phyloP scores from a whole-genome alignment of 129 eudicot species.

The Arctium minus region DNA sequence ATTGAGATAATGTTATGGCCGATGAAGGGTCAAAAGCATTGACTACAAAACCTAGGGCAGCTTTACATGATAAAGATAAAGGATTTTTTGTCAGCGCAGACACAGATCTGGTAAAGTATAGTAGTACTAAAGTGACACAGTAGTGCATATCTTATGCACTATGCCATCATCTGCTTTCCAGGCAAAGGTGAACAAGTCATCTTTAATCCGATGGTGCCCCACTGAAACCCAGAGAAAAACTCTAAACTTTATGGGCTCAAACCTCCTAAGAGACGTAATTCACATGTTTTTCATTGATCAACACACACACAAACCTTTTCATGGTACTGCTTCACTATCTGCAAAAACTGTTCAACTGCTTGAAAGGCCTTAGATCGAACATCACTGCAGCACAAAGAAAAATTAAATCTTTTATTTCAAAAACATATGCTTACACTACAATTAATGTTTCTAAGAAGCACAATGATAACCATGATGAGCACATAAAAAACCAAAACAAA shows the following conservation, averaged over 20 bases:
- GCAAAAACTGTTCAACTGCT: slow-evolving; percentile 91
- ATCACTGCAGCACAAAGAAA: slow-evolving; percentile 48
- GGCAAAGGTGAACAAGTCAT: too few relatives aligned
- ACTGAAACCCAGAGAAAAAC: neutral
- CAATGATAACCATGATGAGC: neutral
- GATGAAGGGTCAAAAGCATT: too few relatives aligned
- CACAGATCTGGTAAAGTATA: too few relatives aligned
- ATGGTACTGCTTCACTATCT: slow-evolving; percentile 72
- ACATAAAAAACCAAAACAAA: neutral
- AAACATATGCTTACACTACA: neutral
- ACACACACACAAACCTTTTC: slow-evolving; percentile 58
- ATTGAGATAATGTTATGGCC: too few relatives aligned
- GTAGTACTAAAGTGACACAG: too few relatives aligned
- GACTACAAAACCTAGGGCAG: too few relatives aligned
- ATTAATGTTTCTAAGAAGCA: neutral
- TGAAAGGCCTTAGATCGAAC: slow-evolving; percentile 93
- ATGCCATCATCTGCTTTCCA: too few relatives aligned
- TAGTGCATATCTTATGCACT: neutral
- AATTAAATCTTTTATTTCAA: neutral
- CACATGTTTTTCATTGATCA: neutral
- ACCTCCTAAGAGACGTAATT: neutral
- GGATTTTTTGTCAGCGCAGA: too few relatives aligned
- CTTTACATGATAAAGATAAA: too few relatives aligned
- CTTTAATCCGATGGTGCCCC: neutral
- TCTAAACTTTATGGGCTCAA: neutral